Evolutionary conservation across 805 yeast genomes (phyloP).

Genomic region (Ogataea kodamae): DNA sequence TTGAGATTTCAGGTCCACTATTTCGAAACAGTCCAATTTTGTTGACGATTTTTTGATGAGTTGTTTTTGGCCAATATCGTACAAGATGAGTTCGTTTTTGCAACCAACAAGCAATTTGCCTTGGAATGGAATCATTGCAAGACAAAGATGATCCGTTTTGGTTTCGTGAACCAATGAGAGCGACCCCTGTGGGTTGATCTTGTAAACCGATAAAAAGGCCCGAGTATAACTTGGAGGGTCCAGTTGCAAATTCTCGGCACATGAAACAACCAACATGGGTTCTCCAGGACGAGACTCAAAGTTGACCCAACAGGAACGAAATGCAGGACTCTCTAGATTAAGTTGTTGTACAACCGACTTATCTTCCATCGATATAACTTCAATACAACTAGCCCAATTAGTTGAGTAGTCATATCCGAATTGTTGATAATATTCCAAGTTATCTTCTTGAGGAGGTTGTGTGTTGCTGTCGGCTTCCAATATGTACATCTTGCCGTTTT

Average conservation of each 20-base stretch:
- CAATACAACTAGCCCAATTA: conserved; percentile 53
- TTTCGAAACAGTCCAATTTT: conserved; percentile 41
- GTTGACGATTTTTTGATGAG: conserved; percentile 62
- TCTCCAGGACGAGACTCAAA: conserved; percentile 30
- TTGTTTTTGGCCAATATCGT: conserved; percentile 77
- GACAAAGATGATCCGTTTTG: conserved; percentile 42
- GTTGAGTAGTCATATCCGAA: conserved; percentile 37
- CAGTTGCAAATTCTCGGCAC: conserved; percentile 31
- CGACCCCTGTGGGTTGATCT: conserved; percentile 33
- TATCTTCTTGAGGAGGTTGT: conserved; percentile 27
- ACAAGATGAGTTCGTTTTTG: conserved; percentile 51
- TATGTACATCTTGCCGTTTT: conserved; percentile 35
- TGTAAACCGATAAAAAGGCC: conserved; percentile 37
- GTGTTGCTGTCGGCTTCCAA: conserved; percentile 44
- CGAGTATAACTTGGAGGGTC: conserved; percentile 28
- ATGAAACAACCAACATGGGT: conserved; percentile 45
- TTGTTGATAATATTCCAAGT: conserved; percentile 40
- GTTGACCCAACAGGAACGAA: conserved; percentile 35
- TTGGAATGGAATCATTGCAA: conserved; percentile 51
- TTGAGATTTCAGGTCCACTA: conserved; percentile 52
- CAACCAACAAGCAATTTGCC: conserved; percentile 61
- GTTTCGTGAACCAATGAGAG: conserved; percentile 61
- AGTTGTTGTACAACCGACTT: conserved; percentile 39
- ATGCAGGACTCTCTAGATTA: conserved; percentile 41
- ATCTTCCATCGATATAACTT: conserved; percentile 39